Percentiles rank a stretch among this genome's conserved stretches.
phyloP scores from a whole-genome alignment of 1,139 yeast species.

The Debaryomycetaceae sp. region DNA sequence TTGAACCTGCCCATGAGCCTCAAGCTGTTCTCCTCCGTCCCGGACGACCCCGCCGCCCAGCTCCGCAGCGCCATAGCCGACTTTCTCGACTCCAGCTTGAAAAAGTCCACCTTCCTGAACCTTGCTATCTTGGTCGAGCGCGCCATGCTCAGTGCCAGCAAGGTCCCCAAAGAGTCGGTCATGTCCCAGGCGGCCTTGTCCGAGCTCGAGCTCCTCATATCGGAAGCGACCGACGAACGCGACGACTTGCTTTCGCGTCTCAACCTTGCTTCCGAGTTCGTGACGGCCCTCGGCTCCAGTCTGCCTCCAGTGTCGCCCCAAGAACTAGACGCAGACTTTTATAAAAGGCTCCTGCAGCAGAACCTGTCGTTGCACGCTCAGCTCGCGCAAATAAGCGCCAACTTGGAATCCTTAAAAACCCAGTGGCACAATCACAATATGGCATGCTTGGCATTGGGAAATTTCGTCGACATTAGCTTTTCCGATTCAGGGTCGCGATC shows the following conservation, averaged over 20 bases:
- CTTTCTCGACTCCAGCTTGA: constrained; percentile 8
- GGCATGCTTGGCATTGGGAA: constrained; percentile 35
- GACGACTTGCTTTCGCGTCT: constrained; percentile 23
- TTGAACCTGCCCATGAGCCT: constrained; percentile 1
- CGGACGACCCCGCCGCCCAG: constrained; percentile 12
- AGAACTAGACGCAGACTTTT: constrained; percentile 14
- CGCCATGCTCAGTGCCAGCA: constrained; percentile 31
- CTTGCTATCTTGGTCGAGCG: constrained; percentile 34
- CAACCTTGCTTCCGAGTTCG: constrained; percentile 25
- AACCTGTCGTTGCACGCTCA: constrained; percentile 23
- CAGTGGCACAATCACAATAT: constrained; percentile 29
- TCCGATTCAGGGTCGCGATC: constrained; percentile 3
- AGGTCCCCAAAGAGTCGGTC: constrained; percentile 25
- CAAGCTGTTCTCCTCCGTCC: constrained; percentile 6
- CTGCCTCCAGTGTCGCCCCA: constrained; percentile 6
- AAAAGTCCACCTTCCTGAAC: constrained; percentile 25
- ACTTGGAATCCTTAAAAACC: constrained; percentile 18
- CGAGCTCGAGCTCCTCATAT: constrained; percentile 18
- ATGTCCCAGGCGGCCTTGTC: constrained; percentile 21
- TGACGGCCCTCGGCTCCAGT: constrained; percentile 14
- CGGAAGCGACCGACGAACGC: constrained; percentile 21
- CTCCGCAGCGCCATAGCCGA: too few relatives aligned
- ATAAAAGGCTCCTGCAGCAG: constrained; percentile 25
- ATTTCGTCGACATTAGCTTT: constrained; percentile 32
- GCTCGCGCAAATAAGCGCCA: constrained; percentile 16